Percentiles rank a stretch among this genome's conserved stretches.
Evolutionary conservation across 257 asterid genomes (phyloP).

Genomic region (Nicotiana attenuata): DNA sequence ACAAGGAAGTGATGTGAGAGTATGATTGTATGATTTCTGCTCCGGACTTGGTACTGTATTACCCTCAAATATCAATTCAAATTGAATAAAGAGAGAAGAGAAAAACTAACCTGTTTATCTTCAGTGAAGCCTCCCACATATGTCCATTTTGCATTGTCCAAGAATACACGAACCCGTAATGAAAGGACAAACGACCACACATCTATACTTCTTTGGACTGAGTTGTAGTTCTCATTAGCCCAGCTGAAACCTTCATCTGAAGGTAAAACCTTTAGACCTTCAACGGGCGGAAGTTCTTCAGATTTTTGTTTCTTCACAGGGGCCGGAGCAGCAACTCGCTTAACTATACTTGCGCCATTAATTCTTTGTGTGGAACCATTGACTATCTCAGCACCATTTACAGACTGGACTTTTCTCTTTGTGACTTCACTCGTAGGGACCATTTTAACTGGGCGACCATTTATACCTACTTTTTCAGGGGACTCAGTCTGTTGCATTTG

Average conservation of each 20-base stretch:
- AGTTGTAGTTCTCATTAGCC: conserved; percentile 89
- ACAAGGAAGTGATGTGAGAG: neutral
- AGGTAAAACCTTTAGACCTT: conserved; percentile 68
- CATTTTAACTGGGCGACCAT: conserved; percentile 67
- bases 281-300: conserved; percentile 57
- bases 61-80: neutral
- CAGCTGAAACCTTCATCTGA: conserved; percentile 96
- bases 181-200: conserved; percentile 93
- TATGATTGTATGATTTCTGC: neutral
- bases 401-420: conserved; percentile 28
- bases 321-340: conserved; percentile 35
- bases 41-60: neutral
- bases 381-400: conserved; percentile 25
- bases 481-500: conserved; percentile 56
- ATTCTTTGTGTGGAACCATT: conserved; percentile 25
- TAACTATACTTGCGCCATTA: conserved; percentile 48
- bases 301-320: conserved; percentile 19
- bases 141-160: conserved; percentile 80
- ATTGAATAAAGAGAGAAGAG: neutral
- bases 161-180: conserved; percentile 67
- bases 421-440: conserved; percentile 58
- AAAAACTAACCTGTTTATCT: conserved; percentile 62
- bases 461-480: conserved; percentile 36
- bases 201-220: conserved; percentile 72
- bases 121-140: conserved; percentile 78